phyloP scores from a whole-genome alignment of 345 rosid species.

The Balakata baccata region DNA sequence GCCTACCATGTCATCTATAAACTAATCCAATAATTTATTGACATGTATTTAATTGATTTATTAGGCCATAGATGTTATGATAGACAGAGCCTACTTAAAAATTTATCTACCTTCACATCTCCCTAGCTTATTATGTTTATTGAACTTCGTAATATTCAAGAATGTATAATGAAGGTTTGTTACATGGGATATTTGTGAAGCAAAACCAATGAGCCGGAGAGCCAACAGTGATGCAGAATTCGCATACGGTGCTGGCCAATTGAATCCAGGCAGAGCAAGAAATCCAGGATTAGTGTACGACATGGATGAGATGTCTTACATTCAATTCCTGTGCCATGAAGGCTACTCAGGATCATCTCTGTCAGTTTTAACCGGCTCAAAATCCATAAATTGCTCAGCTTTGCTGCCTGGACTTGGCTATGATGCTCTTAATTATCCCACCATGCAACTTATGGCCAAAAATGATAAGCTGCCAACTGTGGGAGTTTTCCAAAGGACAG shows the following conservation, averaged over 20 bases:
- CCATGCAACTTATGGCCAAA: slow-evolving; percentile 56
- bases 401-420: slow-evolving; percentile 63
- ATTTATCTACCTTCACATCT: slow-evolving; percentile 6
- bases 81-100: too few relatives aligned
- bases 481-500: slow-evolving; percentile 56
- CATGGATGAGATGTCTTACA: slow-evolving; percentile 63
- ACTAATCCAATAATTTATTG: too few relatives aligned
- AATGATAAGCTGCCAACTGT: slow-evolving; percentile 28
- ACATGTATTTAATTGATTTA: too few relatives aligned
- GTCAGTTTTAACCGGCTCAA: slow-evolving; percentile 45
- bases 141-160: too few relatives aligned
- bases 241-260: slow-evolving; percentile 79
- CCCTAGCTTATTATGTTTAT: too few relatives aligned
- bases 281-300: slow-evolving; percentile 77
- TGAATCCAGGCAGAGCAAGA: slow-evolving; percentile 57
- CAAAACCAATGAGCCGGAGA: slow-evolving; percentile 60
- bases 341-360: slow-evolving; percentile 62
- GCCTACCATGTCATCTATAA: too few relatives aligned
- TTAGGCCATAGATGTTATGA: too few relatives aligned
- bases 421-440: slow-evolving; percentile 81
- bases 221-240: slow-evolving; percentile 62
- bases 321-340: slow-evolving; percentile 78
- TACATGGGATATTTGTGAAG: slow-evolving; percentile 25
- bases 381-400: slow-evolving; percentile 62
- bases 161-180: too few relatives aligned